Conservation (phyloP, 1,139 yeast genomes). For the Candida gigantensis region DNA sequence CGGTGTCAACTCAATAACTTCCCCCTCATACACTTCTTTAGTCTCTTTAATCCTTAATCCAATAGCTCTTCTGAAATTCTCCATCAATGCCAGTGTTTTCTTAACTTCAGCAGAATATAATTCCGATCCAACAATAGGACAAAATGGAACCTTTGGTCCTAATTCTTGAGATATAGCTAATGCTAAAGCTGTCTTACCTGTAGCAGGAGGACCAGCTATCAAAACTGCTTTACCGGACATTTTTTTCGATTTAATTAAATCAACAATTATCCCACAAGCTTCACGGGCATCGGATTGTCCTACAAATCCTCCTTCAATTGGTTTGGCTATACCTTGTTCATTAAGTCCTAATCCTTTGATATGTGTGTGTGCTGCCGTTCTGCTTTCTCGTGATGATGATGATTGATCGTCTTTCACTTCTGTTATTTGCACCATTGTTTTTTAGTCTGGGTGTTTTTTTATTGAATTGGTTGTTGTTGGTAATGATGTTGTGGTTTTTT, state of each 20-base stretch:
- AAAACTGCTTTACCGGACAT: constrained; percentile 96
- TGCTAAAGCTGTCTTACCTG: constrained; percentile 97
- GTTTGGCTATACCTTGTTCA: constrained; percentile 83
- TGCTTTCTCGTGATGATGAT: constrained; percentile 60
- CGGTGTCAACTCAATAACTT: constrained; percentile 92
- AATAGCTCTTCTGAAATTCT: constrained; percentile 93
- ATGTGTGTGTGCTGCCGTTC: constrained; percentile 97
- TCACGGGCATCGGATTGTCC: constrained; percentile 96
- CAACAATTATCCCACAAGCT: constrained; percentile 96
- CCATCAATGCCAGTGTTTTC: constrained; percentile 97
- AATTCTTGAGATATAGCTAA: constrained; percentile 94
- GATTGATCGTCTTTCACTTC: constrained; percentile 66
- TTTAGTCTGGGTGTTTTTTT: not conserved
- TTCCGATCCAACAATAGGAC: constrained; percentile 96
- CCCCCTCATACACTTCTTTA: constrained; percentile 98
- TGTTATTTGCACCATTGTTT: constrained; percentile 76
- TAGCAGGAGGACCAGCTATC: constrained; percentile 97
- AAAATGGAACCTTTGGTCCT: constrained; percentile 98
- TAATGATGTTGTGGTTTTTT: constrained; percentile 1
- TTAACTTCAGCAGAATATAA: constrained; percentile 96
- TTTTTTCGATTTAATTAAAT: constrained; percentile 86
- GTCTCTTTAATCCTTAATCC: constrained; percentile 95
- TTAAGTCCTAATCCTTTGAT: constrained; percentile 94
- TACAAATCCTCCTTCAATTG: constrained; percentile 90
- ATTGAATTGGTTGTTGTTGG: not conserved